A percentile compares a stretch with the other conserved stretches of the same genome.
Evolutionary conservation across 768 basidiomycete species (phyloP).

Genomic region (Mycena crocata): DNA sequence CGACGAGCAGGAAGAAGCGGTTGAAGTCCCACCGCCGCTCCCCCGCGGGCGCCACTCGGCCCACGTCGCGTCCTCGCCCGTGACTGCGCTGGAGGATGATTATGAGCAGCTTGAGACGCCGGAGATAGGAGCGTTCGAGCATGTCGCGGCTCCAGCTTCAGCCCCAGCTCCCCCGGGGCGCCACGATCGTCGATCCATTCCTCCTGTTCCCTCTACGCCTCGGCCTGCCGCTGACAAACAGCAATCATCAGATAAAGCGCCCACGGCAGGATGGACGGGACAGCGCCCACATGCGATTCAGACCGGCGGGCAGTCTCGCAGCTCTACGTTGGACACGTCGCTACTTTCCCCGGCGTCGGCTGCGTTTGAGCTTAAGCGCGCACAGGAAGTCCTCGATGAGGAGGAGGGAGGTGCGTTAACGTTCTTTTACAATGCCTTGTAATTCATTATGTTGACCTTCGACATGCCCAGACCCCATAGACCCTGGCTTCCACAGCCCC

Average conservation of each 20-base stretch:
- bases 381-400: conserved; percentile 65
- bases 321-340: neutral
- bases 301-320: conserved; percentile 10
- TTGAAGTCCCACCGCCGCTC: conserved; percentile 26
- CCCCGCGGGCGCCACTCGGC: conserved; percentile 13
- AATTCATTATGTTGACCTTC: conserved; percentile 6
- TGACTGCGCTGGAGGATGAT: conserved; percentile 22
- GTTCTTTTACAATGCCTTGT: neutral
- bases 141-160: conserved; percentile 17
- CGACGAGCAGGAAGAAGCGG: conserved; percentile 34
- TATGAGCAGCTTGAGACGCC: conserved; percentile 31
- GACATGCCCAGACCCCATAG: conserved; percentile 68
- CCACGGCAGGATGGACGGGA: neutral
- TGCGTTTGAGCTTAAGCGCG: conserved; percentile 21
- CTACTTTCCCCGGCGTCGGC: conserved; percentile 27
- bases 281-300: conserved; percentile 20
- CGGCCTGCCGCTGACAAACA: neutral
- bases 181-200: conserved; percentile 31
- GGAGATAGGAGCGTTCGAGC: conserved; percentile 29
- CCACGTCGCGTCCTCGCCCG: neutral
- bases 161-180: conserved; percentile 26
- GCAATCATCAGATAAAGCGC: neutral
- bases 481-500: conserved; percentile 70
- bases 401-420: conserved; percentile 68
- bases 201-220: neutral